phyloP scores from a whole-genome alignment of 345 rosid species.

The Ceriops zippeliana region DNA sequence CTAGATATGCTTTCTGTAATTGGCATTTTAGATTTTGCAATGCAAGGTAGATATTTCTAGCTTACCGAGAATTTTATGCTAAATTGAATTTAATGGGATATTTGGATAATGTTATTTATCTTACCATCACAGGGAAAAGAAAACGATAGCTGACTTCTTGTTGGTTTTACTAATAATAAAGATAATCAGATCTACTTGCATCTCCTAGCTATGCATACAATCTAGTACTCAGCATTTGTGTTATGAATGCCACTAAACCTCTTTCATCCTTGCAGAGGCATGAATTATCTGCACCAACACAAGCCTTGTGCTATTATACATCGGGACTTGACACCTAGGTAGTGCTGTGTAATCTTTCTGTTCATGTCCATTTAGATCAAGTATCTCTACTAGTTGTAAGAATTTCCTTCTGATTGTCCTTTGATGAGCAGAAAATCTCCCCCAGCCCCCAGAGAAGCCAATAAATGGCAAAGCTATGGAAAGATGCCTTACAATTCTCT shows the following conservation, averaged over 20 bases:
- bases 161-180: not conserved
- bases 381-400: not conserved
- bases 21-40: not conserved
- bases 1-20: not conserved
- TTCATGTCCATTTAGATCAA: not conserved
- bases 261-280: constrained; percentile 43
- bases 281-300: constrained; percentile 70
- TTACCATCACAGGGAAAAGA: not conserved
- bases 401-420: not conserved
- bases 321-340: constrained; percentile 69
- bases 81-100: not conserved
- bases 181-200: not conserved
- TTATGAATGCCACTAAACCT: not conserved
- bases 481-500: not conserved
- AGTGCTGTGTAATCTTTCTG: constrained; percentile 11
- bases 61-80: not conserved
- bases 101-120: not conserved
- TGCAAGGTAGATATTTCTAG: not conserved
- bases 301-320: constrained; percentile 58
- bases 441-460: not conserved
- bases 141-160: not conserved
- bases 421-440: not conserved
- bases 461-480: not conserved
- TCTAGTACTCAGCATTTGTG: not conserved
- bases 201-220: constrained; percentile 5